These are phyloP conservation scores for Zoysia matrella DNA, from an alignment of 202 grass and related monocot genomes.

Conservation along the genomic window DNA sequence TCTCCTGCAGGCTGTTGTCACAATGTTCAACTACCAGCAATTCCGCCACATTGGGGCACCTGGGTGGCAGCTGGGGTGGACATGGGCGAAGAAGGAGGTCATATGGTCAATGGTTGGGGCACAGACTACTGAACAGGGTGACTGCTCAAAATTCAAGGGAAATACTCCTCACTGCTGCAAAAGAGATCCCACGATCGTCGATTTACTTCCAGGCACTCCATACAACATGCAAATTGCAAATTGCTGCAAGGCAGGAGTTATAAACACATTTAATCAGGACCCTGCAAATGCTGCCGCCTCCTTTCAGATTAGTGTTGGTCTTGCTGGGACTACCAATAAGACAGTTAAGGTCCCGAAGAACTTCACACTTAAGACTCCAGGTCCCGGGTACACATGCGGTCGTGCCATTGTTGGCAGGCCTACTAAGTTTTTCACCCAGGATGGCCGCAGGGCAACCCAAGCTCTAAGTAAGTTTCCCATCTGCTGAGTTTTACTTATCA, in stretches of 20 bases:
- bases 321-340: conserved; percentile 84
- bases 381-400: conserved; percentile 72
- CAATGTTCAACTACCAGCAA: too few species aligned
- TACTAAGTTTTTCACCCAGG: conserved; percentile 56
- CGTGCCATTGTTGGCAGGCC: conserved; percentile 55
- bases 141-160: too few species aligned
- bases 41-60: too few species aligned
- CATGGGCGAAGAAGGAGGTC: too few species aligned
- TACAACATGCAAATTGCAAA: conserved; percentile 95
- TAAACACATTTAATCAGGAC: conserved; percentile 81
- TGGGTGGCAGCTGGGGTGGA: too few species aligned
- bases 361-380: conserved; percentile 91
- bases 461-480: conserved; percentile 78
- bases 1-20: conserved; percentile 37
- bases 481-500: conserved; percentile 18
- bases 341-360: conserved; percentile 85
- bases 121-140: too few species aligned
- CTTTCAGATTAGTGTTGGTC: conserved; percentile 81
- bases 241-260: conserved; percentile 92
- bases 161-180: too few species aligned
- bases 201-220: conserved; percentile 12
- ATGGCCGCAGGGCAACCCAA: conserved; percentile 86
- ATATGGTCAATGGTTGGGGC: too few species aligned
- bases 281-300: conserved; percentile 75
- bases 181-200: too few species aligned